Conservation (phyloP, 352 stramenopile species). For the Aphanomyces stellatus region DNA sequence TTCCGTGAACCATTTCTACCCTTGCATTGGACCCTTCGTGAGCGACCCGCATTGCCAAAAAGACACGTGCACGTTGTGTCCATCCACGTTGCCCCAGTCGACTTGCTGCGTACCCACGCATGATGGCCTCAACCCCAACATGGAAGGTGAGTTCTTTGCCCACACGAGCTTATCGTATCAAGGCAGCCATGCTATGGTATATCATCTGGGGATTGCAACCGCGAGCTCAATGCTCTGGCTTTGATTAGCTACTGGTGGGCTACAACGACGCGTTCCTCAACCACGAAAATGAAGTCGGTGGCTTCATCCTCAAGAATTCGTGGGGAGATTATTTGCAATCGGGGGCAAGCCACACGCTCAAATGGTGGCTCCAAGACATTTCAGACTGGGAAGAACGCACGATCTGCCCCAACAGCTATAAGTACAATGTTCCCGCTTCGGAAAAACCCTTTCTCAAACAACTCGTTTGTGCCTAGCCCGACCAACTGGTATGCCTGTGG, state of each 20-base stretch:
- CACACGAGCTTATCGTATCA: constrained; percentile 37
- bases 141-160: constrained; percentile 57
- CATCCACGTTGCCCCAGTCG: constrained; percentile 34
- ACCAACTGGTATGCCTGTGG: constrained; percentile 65
- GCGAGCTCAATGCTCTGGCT: too few species aligned
- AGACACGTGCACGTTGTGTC: constrained; percentile 50
- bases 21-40: constrained; percentile 59
- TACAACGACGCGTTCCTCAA: constrained; percentile 57
- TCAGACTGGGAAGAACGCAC: constrained; percentile 57
- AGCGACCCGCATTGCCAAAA: constrained; percentile 53
- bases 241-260: constrained; percentile 33
- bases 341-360: constrained; percentile 50
- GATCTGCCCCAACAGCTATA: constrained; percentile 68
- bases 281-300: constrained; percentile 45
- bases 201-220: too few species aligned
- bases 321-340: constrained; percentile 58
- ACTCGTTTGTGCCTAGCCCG: constrained; percentile 21
- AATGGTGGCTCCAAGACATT: constrained; percentile 66
- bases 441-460: not conserved
- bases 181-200: constrained; percentile 44
- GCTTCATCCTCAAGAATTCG: constrained; percentile 73
- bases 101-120: constrained; percentile 46
- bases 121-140: constrained; percentile 51
- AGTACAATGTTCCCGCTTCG: not conserved
- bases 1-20: constrained; percentile 73